Percentiles rank a stretch among this genome's conserved stretches.
These are phyloP conservation scores for Alternaria longipes DNA, from an alignment of 2,329 filamentous ascomycete genomes.

Conservation along the genomic window DNA sequence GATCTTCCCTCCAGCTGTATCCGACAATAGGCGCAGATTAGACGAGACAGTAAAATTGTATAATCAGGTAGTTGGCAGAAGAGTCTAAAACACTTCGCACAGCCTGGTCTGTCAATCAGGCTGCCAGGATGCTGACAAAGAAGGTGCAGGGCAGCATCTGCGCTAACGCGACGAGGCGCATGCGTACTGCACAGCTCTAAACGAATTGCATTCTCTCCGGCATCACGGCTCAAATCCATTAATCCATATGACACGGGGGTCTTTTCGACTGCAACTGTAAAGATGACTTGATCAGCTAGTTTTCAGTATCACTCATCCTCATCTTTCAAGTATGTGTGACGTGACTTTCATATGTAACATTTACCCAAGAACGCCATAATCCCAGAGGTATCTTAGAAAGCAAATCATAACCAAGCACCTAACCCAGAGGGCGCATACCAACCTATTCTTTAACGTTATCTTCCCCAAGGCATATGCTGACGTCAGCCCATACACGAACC, in stretches of 20 bases:
- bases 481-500: background rate
- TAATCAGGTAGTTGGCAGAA: background rate
- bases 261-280: background rate
- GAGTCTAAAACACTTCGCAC: background rate
- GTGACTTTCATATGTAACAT: background rate
- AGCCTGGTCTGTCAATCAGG: background rate
- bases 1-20: background rate
- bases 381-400: conserved; percentile 18
- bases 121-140: background rate
- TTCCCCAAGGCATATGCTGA: no score
- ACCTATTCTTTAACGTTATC: background rate
- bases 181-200: no score
- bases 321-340: no score
- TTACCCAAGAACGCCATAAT: conserved; percentile 5
- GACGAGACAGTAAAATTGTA: background rate
- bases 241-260: no score
- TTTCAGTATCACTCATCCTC: rapidly evolving
- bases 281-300: background rate
- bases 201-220: no score
- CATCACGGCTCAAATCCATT: rapidly evolving
- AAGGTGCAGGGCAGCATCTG: no score
- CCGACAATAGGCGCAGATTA: rapidly evolving
- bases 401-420: conserved; percentile 7
- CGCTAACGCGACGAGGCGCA: background rate
- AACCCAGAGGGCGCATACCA: no score